phyloP scores from a whole-genome alignment of 1,284 basidiomycete species.

The Trametes pubescens region DNA sequence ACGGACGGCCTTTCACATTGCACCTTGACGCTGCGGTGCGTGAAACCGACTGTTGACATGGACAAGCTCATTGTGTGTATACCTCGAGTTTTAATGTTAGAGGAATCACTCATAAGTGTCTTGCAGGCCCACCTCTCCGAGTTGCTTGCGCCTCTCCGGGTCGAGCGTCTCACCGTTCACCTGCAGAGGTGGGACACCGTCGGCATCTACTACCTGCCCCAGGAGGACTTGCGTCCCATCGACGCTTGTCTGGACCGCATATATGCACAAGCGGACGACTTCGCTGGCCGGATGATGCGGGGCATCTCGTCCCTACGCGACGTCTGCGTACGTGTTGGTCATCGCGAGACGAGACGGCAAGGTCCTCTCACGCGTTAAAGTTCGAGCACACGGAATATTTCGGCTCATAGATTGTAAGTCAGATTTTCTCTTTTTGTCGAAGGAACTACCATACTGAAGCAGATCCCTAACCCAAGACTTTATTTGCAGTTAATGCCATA shows the following conservation, averaged over 20 bases:
- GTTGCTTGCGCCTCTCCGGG: constrained; percentile 16
- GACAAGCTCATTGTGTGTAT: constrained; percentile 21
- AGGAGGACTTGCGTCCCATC: constrained; percentile 9
- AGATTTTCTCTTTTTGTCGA: not conserved
- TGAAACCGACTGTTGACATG: constrained; percentile 12
- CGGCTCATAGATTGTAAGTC: not conserved
- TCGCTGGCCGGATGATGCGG: not conserved
- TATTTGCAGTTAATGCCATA: not conserved
- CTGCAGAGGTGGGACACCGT: constrained; percentile 21
- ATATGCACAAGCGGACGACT: not conserved
- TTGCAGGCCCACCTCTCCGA: constrained; percentile 14
- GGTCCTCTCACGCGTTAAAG: not conserved
- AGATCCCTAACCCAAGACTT: not conserved
- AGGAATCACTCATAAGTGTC: not conserved
- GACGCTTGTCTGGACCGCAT: constrained; percentile 15
- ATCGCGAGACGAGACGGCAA: not conserved
- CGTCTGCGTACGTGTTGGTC: constrained; percentile 1
- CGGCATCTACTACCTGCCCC: constrained; percentile 19
- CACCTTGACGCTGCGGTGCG: constrained; percentile 12
- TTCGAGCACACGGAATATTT: not conserved
- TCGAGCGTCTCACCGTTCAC: constrained; percentile 12
- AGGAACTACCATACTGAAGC: not conserved
- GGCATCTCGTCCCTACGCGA: constrained; percentile 4
- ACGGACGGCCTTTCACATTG: constrained; percentile 3
- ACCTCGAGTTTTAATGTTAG: too few species aligned